Evolutionary conservation across 495 filamentous ascomycete genomes (phyloP).

Genomic region (Trypethelium eluteriae): DNA sequence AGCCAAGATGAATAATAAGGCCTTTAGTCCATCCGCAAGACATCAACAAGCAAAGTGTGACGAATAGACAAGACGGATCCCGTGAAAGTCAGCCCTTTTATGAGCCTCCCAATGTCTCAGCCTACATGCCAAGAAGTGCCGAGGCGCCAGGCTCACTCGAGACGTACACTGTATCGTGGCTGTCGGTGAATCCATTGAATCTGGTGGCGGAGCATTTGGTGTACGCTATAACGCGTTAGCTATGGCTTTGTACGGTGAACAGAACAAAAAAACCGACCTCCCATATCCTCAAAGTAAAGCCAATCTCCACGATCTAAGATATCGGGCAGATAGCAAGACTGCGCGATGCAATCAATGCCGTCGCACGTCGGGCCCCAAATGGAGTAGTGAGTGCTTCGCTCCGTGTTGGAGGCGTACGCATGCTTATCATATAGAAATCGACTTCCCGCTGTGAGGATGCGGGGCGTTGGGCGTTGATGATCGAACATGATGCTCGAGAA

Average conservation of each 20-base stretch:
- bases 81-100: neutral
- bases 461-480: constrained; percentile 84
- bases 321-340: constrained; percentile 63
- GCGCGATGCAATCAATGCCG: constrained; percentile 85
- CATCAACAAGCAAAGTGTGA: too few relatives aligned
- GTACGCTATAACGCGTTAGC: constrained; percentile 51
- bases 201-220: constrained; percentile 92
- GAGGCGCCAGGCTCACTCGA: constrained; percentile 82
- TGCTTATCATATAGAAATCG: constrained; percentile 36
- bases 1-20: too few relatives aligned
- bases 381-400: constrained; percentile 56
- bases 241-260: neutral
- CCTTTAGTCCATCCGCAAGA: too few relatives aligned
- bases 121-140: constrained; percentile 53
- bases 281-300: constrained; percentile 98
- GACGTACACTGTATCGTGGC: constrained; percentile 87
- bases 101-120: neutral
- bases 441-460: constrained; percentile 50
- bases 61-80: too few relatives aligned
- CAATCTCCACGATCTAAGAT: constrained; percentile 86
- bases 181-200: constrained; percentile 97
- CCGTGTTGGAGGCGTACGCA: constrained; percentile 20
- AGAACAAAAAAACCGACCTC: constrained; percentile 28
- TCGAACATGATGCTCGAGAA: constrained; percentile 99
- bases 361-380: constrained; percentile 99